phyloP scores from a whole-genome alignment of 495 filamentous ascomycete genomes.

The Lophiotrema nucula region DNA sequence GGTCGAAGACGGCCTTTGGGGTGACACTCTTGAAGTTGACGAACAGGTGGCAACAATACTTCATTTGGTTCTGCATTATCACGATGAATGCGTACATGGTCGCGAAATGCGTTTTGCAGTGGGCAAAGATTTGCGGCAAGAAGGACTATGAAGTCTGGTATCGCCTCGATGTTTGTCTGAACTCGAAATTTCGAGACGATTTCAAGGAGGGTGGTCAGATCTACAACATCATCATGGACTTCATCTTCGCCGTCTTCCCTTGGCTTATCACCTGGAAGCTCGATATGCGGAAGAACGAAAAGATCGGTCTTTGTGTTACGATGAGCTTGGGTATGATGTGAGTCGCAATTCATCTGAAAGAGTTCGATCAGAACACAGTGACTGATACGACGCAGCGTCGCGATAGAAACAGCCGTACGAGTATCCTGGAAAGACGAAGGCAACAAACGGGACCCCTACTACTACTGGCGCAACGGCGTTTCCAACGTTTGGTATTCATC shows the following conservation, averaged over 20 bases:
- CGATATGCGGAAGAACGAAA: slow-evolving; percentile 12
- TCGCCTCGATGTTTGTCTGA: slow-evolving; percentile 4
- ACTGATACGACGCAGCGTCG: no score
- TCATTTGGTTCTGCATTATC: slow-evolving; percentile 12
- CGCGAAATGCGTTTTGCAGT: slow-evolving; percentile 3
- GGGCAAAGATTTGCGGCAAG: slow-evolving; percentile 9
- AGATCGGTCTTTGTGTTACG: slow-evolving; percentile 14
- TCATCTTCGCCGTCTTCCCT: slow-evolving; percentile 7
- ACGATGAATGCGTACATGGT: slow-evolving; percentile 13
- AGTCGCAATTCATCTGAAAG: no score
- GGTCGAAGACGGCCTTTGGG: slow-evolving; percentile 6
- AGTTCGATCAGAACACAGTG: no score
- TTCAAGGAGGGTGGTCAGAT: slow-evolving; percentile 18
- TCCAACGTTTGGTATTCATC: slow-evolving; percentile 21
- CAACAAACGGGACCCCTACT: slow-evolving; percentile 3
- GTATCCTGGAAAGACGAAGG: slow-evolving; percentile 6
- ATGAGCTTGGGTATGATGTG: slow-evolving; percentile 19
- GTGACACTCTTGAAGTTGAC: slow-evolving; percentile 10
- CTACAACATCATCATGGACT: slow-evolving; percentile 20
- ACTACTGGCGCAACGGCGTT: slow-evolving; percentile 13
- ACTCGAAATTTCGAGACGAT: not conserved
- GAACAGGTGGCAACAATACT: slow-evolving; percentile 2
- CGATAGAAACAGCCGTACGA: slow-evolving; percentile 1
- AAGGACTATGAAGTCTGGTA: slow-evolving; percentile 7
- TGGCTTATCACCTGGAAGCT: slow-evolving; percentile 12